Conservation (phyloP, 768 basidiomycete genomes). For the Ramaria rubella region DNA sequence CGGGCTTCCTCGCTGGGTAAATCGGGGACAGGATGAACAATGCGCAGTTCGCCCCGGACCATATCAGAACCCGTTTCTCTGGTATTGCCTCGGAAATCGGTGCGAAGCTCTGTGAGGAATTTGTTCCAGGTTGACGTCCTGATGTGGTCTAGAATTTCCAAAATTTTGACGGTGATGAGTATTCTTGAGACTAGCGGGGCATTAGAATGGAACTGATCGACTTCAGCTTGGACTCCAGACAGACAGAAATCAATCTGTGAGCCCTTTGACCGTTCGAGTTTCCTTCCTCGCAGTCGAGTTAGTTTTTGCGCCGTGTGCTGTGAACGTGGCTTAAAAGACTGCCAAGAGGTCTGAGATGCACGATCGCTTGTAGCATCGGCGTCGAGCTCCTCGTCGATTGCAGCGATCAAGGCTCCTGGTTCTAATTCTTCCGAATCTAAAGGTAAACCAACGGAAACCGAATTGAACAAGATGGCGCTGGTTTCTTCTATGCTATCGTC, state of each 20-base stretch:
- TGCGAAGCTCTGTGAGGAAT: constrained; percentile 80
- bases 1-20: constrained; percentile 69
- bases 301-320: constrained; percentile 35
- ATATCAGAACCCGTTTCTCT: constrained; percentile 90
- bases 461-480: constrained; percentile 82
- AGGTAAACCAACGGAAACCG: constrained; percentile 87
- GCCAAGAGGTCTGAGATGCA: constrained; percentile 83
- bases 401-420: constrained; percentile 71
- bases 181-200: constrained; percentile 57
- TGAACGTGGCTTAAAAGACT: constrained; percentile 56
- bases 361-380: constrained; percentile 56
- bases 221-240: constrained; percentile 53
- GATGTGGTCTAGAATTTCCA: constrained; percentile 95
- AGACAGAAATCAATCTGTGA: constrained; percentile 82
- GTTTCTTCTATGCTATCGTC: constrained; percentile 69
- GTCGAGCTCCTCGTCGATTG: constrained; percentile 86
- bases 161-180: constrained; percentile 57
- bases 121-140: constrained; percentile 99
- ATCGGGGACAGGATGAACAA: constrained; percentile 63
- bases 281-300: constrained; percentile 41
- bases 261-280: constrained; percentile 63
- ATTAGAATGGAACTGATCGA: constrained; percentile 56
- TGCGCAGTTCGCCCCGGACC: constrained; percentile 79
- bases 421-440: constrained; percentile 70
- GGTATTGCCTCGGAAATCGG: constrained; percentile 81